phyloP scores from a whole-genome alignment of 345 rosid genomes.

The Brassica napus region DNA sequence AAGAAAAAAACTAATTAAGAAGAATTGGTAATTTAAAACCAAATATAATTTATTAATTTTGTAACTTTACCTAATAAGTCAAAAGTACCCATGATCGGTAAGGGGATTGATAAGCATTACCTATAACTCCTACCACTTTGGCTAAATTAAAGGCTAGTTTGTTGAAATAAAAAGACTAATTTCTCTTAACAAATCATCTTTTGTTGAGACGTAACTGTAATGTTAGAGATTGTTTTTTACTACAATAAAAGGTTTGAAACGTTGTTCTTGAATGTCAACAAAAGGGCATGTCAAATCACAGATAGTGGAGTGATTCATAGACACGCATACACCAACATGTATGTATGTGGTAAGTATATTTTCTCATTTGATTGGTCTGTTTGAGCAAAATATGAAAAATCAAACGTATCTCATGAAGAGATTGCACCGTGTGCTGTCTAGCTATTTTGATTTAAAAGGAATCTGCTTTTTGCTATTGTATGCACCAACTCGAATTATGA shows the following conservation, averaged over 20 bases:
- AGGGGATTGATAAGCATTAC: not conserved
- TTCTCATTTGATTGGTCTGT: conserved; percentile 18
- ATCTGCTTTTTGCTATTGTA: conserved; percentile 35
- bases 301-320: conserved; percentile 35
- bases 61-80: conserved; percentile 4
- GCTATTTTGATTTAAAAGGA: conserved; percentile 35
- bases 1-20: not conserved
- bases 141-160: conserved; percentile 7
- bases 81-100: conserved; percentile 26
- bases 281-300: conserved; percentile 27
- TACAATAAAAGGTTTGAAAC: not conserved
- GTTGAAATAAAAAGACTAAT: not conserved
- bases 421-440: conserved; percentile 22
- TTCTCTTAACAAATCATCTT: not conserved
- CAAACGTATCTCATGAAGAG: conserved; percentile 18
- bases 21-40: not conserved
- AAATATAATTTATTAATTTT: not conserved
- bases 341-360: conserved; percentile 14
- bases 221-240: not conserved
- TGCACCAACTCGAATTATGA: conserved; percentile 36
- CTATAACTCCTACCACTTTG: conserved; percentile 15
- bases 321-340: conserved; percentile 25
- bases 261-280: conserved; percentile 14
- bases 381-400: conserved; percentile 21
- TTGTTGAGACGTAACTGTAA: conserved; percentile 14